Evolutionary conservation across 1,284 basidiomycete genomes (phyloP), one percentile per base, ranked within the genome.

Genomic region (Fistulina hepatica): DNA sequence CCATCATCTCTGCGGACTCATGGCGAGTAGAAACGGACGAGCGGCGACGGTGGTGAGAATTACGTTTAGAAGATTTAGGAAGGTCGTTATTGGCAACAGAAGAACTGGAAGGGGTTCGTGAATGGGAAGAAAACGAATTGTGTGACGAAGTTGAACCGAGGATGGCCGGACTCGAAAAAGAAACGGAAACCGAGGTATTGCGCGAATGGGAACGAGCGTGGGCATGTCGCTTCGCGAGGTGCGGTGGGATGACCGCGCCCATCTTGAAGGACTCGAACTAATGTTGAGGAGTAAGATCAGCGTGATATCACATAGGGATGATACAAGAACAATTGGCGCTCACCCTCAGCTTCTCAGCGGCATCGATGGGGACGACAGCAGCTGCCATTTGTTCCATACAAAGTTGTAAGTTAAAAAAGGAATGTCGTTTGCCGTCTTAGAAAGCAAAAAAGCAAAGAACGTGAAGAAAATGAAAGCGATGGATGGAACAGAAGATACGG

Each of bases 1-100:
- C 83, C 83, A 88, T 88, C 52, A 88, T 64, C 48, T 88, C 83
- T 6, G 81, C 81, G 10, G 82, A 86, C 58, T 88, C 83, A 44
- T 67, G 71, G 44, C 83, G 76, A 23, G 84, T 88, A 3, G 83
- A 86, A 19, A 88, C 81, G n/a, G 83, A 86, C 2, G 84, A 88
- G 31, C 76, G 72, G 35, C 83, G 78, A 21, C 73, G 71, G 49
- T 88, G 83, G 49, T 86, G 82, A 1, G 82, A 86, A 47, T 69
- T 71, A 37, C 81, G 79, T 50, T 80, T 79, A 22, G 69, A 51
- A 21, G 65, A 52, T 45, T 42, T 50, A 43, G 43, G 54, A 50
- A 39, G 52, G 45, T 41, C 55, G 44, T 42, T 54, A 49, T 41
- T 57, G 47, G 39, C 53, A 39, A 44, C 47, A 34, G 42, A 54